Evolutionary conservation across 352 stramenopile genomes (phyloP).

Genomic region (Phytopythium sindhum): DNA sequence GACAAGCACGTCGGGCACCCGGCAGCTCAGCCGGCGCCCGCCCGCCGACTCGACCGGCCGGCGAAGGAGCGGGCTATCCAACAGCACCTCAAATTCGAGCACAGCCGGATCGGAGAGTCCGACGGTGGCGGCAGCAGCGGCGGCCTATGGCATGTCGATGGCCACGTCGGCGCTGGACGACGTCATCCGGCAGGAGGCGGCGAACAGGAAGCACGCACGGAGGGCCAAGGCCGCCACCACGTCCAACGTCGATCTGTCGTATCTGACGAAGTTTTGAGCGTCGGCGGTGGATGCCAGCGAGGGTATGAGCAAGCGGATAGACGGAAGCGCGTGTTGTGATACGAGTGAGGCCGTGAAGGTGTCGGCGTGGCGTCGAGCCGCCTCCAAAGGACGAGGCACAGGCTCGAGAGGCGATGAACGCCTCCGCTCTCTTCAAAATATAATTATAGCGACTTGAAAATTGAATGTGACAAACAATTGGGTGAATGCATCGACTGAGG

Average conservation of each 20-base stretch:
- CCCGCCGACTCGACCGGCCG: background rate
- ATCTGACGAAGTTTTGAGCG: constrained; percentile 20
- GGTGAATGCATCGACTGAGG: too few species aligned
- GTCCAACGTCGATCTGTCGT: constrained; percentile 24
- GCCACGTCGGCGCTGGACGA: constrained; percentile 14
- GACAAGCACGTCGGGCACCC: constrained; percentile 8
- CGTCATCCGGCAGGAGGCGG: constrained; percentile 14
- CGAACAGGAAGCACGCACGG: constrained; percentile 10
- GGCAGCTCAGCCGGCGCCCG: constrained; percentile 6
- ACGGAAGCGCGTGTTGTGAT: background rate
- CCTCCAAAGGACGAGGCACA: background rate
- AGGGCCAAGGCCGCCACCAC: constrained; percentile 9
- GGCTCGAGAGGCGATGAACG: background rate
- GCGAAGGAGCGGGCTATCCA: constrained; percentile 15
- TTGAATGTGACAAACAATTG: too few species aligned
- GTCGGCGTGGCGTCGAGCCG: background rate
- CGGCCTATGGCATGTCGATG: background rate
- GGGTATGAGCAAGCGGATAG: background rate
- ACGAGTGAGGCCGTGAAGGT: background rate
- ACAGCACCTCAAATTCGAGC: constrained; percentile 23
- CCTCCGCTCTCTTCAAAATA: background rate
- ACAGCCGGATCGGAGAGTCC: constrained; percentile 24
- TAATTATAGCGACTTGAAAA: background rate
- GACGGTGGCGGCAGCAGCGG: constrained; percentile 1
- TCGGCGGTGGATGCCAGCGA: background rate